Evolutionary conservation across 495 filamentous ascomycete genomes (phyloP).

Genomic region (Hypoxylon lenormandii): DNA sequence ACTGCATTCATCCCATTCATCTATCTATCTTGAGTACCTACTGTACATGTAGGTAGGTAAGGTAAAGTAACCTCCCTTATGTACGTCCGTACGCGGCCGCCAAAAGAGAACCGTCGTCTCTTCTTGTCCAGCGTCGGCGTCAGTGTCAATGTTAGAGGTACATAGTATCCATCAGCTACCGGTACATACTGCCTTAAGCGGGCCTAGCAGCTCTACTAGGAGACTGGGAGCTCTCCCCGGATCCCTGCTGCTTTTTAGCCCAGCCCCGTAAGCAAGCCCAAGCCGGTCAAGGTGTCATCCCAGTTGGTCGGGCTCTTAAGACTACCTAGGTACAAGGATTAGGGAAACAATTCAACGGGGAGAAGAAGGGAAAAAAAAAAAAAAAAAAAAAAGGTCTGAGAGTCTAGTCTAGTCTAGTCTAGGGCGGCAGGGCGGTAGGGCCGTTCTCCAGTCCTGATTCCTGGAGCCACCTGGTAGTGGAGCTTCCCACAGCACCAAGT

Average conservation of each 20-base stretch:
- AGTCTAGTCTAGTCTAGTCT: slow-evolving; percentile 23
- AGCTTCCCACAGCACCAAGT: slow-evolving; percentile 23
- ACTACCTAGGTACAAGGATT: slow-evolving; percentile 11
- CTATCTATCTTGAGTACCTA: too few relatives aligned
- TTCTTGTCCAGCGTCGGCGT: neutral
- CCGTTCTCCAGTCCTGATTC: slow-evolving; percentile 28
- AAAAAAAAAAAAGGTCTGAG: slow-evolving; percentile 3
- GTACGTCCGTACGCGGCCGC: slow-evolving; percentile 8
- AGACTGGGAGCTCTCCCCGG: slow-evolving; percentile 38
- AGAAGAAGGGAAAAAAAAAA: too few relatives aligned
- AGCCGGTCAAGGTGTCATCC: slow-evolving; percentile 44
- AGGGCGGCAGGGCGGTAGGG: slow-evolving; percentile 36
- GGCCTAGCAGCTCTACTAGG: slow-evolving; percentile 26
- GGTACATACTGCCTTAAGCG: neutral
- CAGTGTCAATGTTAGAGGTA: too few relatives aligned
- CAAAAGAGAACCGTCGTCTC: slow-evolving; percentile 1
- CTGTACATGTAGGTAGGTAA: too few relatives aligned
- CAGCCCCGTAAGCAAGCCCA: slow-evolving; percentile 34
- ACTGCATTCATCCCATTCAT: slow-evolving; percentile 1
- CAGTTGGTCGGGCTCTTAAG: slow-evolving; percentile 46
- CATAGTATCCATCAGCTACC: neutral
- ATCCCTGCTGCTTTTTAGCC: slow-evolving; percentile 33
- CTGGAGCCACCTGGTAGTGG: slow-evolving; percentile 30
- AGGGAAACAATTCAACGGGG: slow-evolving; percentile 23
- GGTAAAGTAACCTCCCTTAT: neutral